A percentile compares a stretch with the other conserved stretches of the same genome.
Evolutionary conservation across 2,329 filamentous ascomycete genomes (phyloP).

Genomic region (Apiospora phragmitis): DNA sequence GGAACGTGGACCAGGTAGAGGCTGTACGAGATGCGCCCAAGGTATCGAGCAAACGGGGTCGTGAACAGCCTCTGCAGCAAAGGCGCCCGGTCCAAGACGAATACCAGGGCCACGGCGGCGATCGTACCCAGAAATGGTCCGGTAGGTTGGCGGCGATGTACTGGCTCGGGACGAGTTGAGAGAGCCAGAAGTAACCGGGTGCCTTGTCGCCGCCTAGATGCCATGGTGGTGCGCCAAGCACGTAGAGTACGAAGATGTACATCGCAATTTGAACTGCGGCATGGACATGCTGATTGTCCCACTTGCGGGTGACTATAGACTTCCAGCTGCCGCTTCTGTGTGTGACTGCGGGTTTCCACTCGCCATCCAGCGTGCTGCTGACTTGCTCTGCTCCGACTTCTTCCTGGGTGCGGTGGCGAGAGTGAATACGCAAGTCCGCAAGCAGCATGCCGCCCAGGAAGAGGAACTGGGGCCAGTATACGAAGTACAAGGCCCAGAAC

Average conservation of each 20-base stretch:
- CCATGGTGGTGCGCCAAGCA: conserved; percentile 27
- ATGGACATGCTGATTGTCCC: neutral
- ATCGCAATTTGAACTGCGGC: conserved; percentile 9
- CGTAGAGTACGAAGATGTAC: conserved; percentile 19
- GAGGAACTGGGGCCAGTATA: conserved; percentile 30
- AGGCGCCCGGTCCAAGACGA: conserved; percentile 21
- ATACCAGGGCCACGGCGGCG: conserved; percentile 27
- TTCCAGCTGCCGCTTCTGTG: neutral
- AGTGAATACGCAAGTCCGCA: conserved; percentile 29
- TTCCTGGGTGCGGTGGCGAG: neutral
- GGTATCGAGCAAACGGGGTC: conserved; percentile 26
- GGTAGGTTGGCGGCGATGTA: conserved; percentile 15
- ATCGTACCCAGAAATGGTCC: conserved; percentile 30
- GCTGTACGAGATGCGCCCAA: conserved; percentile 29
- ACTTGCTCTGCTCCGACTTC: neutral
- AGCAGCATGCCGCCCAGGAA: conserved; percentile 34
- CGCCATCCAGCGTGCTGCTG: neutral
- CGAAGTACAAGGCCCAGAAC: conserved; percentile 25
- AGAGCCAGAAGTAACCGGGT: conserved; percentile 23
- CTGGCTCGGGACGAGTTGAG: conserved; percentile 21
- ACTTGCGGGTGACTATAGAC: neutral
- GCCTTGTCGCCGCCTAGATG: conserved; percentile 20
- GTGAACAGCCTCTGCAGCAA: conserved; percentile 31
- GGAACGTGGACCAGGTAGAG: conserved; percentile 30
- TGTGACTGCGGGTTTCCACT: neutral